Evolutionary conservation across 768 basidiomycete genomes (phyloP).

Genomic region (Lactarius pseudohatsudake): DNA sequence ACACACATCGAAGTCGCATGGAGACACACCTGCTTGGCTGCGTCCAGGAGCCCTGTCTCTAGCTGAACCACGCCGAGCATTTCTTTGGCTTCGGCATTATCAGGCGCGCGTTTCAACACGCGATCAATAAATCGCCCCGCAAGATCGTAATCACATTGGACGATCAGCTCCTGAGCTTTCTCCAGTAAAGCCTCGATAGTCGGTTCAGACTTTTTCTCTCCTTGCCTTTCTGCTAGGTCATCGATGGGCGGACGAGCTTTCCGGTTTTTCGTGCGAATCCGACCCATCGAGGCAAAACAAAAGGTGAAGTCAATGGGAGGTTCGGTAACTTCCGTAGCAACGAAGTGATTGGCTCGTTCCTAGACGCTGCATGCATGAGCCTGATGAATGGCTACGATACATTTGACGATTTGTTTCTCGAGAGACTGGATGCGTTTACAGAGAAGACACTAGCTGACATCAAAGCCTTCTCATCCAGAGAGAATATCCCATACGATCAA

Average conservation of each 20-base stretch:
- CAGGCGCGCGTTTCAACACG: conserved; percentile 61
- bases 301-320: neutral
- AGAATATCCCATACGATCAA: conserved; percentile 59
- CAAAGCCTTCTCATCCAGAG: conserved; percentile 59
- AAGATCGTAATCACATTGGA: conserved; percentile 83
- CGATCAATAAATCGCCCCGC: conserved; percentile 71
- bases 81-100: conserved; percentile 70
- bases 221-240: conserved; percentile 35
- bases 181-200: conserved; percentile 50
- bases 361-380: neutral
- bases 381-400: conserved; percentile 30
- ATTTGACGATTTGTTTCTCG: conserved; percentile 56
- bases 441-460: conserved; percentile 57
- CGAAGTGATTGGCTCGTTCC: neutral
- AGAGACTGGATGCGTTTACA: conserved; percentile 64
- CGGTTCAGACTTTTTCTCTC: conserved; percentile 42
- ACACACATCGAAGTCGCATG: neutral
- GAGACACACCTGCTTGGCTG: conserved; percentile 60
- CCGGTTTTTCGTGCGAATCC: conserved; percentile 36
- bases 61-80: conserved; percentile 77
- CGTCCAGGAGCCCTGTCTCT: conserved; percentile 74
- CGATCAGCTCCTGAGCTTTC: conserved; percentile 78
- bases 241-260: conserved; percentile 32
- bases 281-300: conserved; percentile 33
- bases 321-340: neutral